Evolutionary conservation across 2,329 filamentous ascomycete species (phyloP).

Genomic region (Beauveria rudraprayagi): DNA sequence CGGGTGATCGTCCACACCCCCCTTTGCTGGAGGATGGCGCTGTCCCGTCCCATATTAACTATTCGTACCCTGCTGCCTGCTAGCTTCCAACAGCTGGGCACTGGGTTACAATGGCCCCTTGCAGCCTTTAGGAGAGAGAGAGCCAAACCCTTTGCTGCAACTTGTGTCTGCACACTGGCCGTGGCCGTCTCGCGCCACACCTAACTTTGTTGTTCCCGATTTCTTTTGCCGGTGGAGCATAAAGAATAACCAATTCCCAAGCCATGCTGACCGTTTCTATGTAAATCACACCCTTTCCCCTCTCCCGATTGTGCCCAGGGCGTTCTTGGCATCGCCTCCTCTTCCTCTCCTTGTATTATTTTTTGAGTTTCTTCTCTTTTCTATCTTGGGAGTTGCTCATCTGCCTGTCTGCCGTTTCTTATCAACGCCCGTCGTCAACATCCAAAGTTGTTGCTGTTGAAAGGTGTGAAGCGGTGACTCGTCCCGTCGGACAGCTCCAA

Average conservation of each 20-base stretch:
- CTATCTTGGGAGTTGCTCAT: too few species aligned
- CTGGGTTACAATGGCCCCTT: neutral
- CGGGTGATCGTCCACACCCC: slow-evolving; percentile 1
- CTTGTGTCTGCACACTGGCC: neutral
- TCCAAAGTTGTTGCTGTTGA: neutral
- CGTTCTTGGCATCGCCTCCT: neutral
- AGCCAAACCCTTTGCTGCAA: neutral
- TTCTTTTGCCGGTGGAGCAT: slow-evolving; percentile 9
- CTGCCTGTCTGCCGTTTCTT: neutral
- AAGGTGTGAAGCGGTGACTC: neutral
- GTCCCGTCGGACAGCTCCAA: neutral
- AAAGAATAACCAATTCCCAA: slow-evolving; percentile 6
- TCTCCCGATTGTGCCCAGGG: neutral
- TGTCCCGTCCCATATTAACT: neutral
- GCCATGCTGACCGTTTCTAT: neutral
- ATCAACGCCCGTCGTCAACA: too few species aligned
- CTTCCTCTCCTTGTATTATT: neutral
- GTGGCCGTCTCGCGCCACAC: neutral
- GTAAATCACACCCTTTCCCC: slow-evolving; percentile 1
- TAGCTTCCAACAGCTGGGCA: neutral
- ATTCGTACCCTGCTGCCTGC: neutral
- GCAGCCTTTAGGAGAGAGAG: neutral
- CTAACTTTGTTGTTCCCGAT: neutral
- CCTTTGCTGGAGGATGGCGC: neutral
- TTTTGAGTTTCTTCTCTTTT: neutral